Evolutionary conservation across 2,329 filamentous ascomycete genomes (phyloP).

Genomic region (Phymatotrichopsis omnivora): DNA sequence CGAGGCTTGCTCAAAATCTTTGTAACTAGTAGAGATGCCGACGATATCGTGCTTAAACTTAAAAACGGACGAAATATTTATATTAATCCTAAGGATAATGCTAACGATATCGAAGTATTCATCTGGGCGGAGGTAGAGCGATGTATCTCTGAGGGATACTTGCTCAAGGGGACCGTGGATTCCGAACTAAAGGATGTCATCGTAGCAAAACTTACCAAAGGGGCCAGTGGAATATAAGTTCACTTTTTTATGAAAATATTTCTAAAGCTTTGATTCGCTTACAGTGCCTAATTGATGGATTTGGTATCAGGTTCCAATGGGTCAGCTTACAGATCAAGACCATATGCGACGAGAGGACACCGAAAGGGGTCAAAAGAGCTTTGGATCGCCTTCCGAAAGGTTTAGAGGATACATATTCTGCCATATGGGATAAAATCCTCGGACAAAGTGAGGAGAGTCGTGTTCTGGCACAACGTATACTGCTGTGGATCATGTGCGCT

Average conservation of each 20-base stretch:
- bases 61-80: constrained; percentile 30
- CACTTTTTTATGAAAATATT: too few relatives aligned
- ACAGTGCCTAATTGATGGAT: too few relatives aligned
- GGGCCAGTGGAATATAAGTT: constrained; percentile 33
- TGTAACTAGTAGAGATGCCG: constrained; percentile 34
- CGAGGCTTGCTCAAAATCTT: constrained; percentile 34
- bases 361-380: constrained; percentile 26
- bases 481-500: constrained; percentile 15
- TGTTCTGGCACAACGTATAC: not conserved
- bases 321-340: constrained; percentile 32
- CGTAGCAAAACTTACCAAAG: constrained; percentile 25
- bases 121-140: constrained; percentile 25
- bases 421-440: constrained; percentile 3
- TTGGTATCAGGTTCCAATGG: constrained; percentile 34
- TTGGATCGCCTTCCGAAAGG: constrained; percentile 29
- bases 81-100: constrained; percentile 30
- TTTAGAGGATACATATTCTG: constrained; percentile 5
- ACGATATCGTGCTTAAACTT: constrained; percentile 27
- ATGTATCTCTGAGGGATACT: constrained; percentile 19
- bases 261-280: too few relatives aligned
- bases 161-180: constrained; percentile 23
- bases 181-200: constrained; percentile 28
- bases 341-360: constrained; percentile 28
- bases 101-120: constrained; percentile 32
- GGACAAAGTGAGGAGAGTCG: not conserved